Evolutionary conservation across 805 yeast genomes (phyloP).

Genomic region (Brettanomyces custersianus): DNA sequence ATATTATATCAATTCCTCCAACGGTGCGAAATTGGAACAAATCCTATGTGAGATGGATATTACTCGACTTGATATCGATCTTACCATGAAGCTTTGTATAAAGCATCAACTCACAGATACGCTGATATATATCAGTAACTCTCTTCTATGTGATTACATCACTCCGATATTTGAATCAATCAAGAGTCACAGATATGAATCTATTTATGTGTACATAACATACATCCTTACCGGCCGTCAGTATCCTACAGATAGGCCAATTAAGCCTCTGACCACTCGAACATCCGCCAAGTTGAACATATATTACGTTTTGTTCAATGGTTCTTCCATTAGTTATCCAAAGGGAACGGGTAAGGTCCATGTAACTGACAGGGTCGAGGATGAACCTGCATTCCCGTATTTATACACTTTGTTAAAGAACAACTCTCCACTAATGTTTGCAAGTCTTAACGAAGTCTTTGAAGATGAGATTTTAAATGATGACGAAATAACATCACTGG

Average conservation of each 20-base stretch:
- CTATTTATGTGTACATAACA: constrained; percentile 53
- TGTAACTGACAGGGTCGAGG: constrained; percentile 20
- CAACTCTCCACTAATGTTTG: constrained; percentile 51
- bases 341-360: constrained; percentile 26
- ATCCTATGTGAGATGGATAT: constrained; percentile 64
- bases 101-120: constrained; percentile 51
- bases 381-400: constrained; percentile 61
- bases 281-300: constrained; percentile 39
- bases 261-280: constrained; percentile 25
- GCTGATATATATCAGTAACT: constrained; percentile 63
- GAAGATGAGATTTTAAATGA: constrained; percentile 74
- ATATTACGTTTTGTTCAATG: constrained; percentile 53
- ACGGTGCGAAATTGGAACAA: constrained; percentile 50
- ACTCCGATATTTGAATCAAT: constrained; percentile 63
- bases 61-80: constrained; percentile 64
- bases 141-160: constrained; percentile 56
- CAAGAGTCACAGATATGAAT: constrained; percentile 19
- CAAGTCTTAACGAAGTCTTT: constrained; percentile 70
- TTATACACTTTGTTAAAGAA: constrained; percentile 45
- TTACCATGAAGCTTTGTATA: constrained; percentile 56
- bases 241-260: constrained; percentile 59
- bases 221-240: constrained; percentile 68
- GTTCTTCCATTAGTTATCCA: constrained; percentile 41
- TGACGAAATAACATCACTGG: constrained; percentile 28
- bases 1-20: constrained; percentile 30